Base-by-base conservation (phyloP, 2,329 filamentous ascomycete genomes). In the Passalora sequoiae region DNA sequence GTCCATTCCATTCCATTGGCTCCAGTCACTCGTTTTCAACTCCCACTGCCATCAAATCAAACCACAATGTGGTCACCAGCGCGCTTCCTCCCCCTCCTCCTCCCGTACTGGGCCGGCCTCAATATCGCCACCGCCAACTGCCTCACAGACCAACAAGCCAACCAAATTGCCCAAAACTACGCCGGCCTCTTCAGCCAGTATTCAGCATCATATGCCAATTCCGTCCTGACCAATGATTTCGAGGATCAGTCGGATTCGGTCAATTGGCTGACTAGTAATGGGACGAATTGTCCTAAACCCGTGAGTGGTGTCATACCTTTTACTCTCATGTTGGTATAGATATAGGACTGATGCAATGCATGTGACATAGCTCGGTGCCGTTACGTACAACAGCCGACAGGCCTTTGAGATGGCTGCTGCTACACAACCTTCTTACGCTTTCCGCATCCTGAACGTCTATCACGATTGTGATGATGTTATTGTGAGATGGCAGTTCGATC, bases 401-500 rank as follows among this genome's bases (percentile, higher is more conserved):
- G 50, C 49, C 1, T 59, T 58, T 31, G 27, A 55, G 28, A 47
- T 48, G n/a, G 51, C 46, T 13, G 54, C 58, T 40, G 52, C 46
- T 13, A 49, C 50, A 4, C 56, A 59, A 32, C 56, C 57, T 2
- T 38, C 50, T 12, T 46, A 58, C n/a, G 55, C 55, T 4, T 59
- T 59, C 38, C 20, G 49, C 15, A 51, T 56, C 13, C 20, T 55
- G 13, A 56, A 58, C 33, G 43, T 54, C 15, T 60, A 50, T 46
- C 49, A 59, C 38, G 52, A 55, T 33, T 60, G 58, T 44, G 44
- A 49, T 24, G 44, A 51, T 21, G 46, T 13, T 21, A 12, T 58
- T 22, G 46, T 56, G 4, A 48, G 55, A 19, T 60, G 56, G 57
- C 44, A 49, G 8, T 59, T 56, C 30, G 47, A 47, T 29, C 24